Evolutionary conservation across 768 basidiomycete genomes (phyloP).

Genomic region (Lentinula aciculospora): DNA sequence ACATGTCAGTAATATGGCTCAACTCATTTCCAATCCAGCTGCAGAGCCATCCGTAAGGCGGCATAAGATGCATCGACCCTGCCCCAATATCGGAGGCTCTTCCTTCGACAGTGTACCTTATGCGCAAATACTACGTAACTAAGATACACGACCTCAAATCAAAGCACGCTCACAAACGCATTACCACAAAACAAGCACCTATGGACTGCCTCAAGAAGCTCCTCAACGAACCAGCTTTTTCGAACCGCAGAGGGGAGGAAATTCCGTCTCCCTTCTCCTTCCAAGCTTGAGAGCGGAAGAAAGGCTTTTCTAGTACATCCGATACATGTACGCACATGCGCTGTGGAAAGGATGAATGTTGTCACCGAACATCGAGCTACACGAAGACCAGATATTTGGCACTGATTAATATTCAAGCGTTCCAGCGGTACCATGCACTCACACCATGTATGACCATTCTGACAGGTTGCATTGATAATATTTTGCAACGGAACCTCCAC

Average conservation of each 20-base stretch:
- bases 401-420: no score
- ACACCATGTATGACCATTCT: conserved; percentile 78
- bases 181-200: conserved; percentile 71
- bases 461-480: conserved; percentile 55
- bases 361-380: conserved; percentile 80
- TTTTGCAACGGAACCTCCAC: conserved; percentile 54
- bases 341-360: conserved; percentile 74
- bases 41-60: no score
- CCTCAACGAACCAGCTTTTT: conserved; percentile 59
- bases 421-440: conserved; percentile 35
- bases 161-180: conserved; percentile 55
- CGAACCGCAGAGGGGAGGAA: conserved; percentile 41
- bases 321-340: conserved; percentile 72
- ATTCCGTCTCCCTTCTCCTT: conserved; percentile 18
- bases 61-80: no score
- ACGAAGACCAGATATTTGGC: no score
- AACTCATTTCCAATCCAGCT: no score
- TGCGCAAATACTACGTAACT: no score
- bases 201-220: conserved; percentile 58
- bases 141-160: no score
- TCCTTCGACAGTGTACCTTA: no score
- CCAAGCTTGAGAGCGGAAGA: conserved; percentile 41
- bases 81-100: no score
- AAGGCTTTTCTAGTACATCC: conserved; percentile 80
- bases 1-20: no score